These are phyloP conservation scores for Neofusicoccum umdonicola DNA, from an alignment of 2,329 filamentous ascomycete genomes.

Conservation along the genomic window DNA sequence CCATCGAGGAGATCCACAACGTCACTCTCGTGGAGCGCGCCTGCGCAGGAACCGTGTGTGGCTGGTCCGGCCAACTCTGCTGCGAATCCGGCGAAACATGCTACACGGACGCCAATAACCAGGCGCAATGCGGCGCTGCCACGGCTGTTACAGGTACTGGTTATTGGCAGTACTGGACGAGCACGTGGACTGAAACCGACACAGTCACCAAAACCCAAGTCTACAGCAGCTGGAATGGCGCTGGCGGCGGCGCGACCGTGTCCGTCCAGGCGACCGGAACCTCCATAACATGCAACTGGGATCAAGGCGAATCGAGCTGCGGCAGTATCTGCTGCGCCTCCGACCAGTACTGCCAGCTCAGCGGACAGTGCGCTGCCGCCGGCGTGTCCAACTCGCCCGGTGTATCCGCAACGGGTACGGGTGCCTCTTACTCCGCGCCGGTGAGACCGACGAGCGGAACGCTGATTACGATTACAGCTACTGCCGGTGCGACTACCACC, in stretches of 20 bases:
- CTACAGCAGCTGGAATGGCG: conserved; percentile 47
- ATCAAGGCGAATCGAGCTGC: conserved; percentile 58
- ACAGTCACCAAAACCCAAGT: conserved; percentile 55
- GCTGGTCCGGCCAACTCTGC: conserved; percentile 36
- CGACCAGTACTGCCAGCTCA: conserved; percentile 63
- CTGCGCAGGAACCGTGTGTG: conserved; percentile 26
- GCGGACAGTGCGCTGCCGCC: conserved; percentile 59
- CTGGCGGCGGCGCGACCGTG: conserved; percentile 17
- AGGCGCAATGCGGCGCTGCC: conserved; percentile 34
- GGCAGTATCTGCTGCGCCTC: conserved; percentile 68
- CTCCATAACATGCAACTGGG: conserved; percentile 41
- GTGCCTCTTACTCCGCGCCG: conserved; percentile 45
- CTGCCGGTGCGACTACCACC: conserved; percentile 46
- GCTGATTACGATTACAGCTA: conserved; percentile 50
- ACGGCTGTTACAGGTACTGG: conserved; percentile 32
- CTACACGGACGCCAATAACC: conserved; percentile 32
- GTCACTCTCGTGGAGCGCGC: conserved; percentile 27
- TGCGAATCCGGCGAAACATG: conserved; percentile 31
- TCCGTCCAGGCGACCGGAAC: conserved; percentile 24
- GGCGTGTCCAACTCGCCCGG: conserved; percentile 50
- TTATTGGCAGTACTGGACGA: conserved; percentile 58
- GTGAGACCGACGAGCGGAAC: conserved; percentile 53
- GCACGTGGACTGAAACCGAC: conserved; percentile 57
- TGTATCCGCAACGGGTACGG: conserved; percentile 29
- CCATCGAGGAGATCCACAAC: conserved; percentile 29